Evolutionary conservation across 176 grass and related monocot species (phyloP), one percentile per base, ranked within the genome.

Genomic region (Bromus sterilis): DNA sequence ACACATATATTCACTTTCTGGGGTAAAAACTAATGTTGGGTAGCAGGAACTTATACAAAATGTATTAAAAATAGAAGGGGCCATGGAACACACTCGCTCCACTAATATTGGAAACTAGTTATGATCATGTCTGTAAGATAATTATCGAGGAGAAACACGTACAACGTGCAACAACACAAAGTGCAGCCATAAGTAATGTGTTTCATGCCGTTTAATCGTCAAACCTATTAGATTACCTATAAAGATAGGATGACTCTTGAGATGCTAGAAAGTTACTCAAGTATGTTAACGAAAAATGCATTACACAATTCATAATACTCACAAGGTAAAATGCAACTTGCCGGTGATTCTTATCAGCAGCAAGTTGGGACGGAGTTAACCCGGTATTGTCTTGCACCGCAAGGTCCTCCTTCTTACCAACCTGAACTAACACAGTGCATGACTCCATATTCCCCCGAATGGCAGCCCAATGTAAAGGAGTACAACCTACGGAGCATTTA

Each of bases 391-490:
- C 95, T 85, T 89, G 58, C 48, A 93, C 85, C 76, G 88, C 84
- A 83, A 99, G 82, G 82, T 96, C 93, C 70, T 99, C 96, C 82
- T 99, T 99, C 83, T 99, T 99, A 36, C 96, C 93, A 78, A 89
- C 96, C 87, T 99, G 96, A 92, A 99, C 93, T 63, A 99, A 75
- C 36, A 99, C 91, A 71, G 93, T 99, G 63, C 96, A 99, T 73
- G 96, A 91, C 77, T 95, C 93, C 48, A 99, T 83, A 81, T 99
- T 93, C 61, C 96, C 96, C 74, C 93, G 84, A 78, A 99, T 99
- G 82, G 96, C 93, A 90, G 96, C 91, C 96, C 96, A 99, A 87
- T 99, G 93, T 86, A 99, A 90, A 80, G 93, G 96, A 73, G 96
- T 99, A 82, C 96, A 99, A 77, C 96, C 96, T 99, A 88, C 9